Evolutionary conservation across 2,329 filamentous ascomycete species (phyloP).

Genomic region (Colletotrichum noveboracense): DNA sequence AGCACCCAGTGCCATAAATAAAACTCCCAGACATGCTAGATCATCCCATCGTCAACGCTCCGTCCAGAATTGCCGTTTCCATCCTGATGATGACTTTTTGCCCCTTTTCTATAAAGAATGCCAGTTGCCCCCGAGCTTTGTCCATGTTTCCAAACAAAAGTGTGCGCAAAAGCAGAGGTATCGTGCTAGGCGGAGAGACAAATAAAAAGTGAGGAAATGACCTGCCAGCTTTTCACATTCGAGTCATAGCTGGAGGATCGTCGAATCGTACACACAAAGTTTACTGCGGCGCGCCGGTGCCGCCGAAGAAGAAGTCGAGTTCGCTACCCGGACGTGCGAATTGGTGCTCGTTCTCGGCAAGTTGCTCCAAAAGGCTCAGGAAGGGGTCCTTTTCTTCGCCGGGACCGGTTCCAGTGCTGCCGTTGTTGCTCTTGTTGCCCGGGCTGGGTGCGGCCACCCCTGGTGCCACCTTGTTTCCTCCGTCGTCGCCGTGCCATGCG

Average conservation of each 20-base stretch:
- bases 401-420: constrained; percentile 51
- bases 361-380: constrained; percentile 77
- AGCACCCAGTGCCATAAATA: neutral
- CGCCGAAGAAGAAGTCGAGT: constrained; percentile 75
- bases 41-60: constrained; percentile 12
- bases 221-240: neutral
- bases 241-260: neutral
- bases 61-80: neutral
- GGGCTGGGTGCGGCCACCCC: constrained; percentile 38
- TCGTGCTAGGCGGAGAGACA: neutral
- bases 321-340: constrained; percentile 69
- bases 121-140: neutral
- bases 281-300: constrained; percentile 23
- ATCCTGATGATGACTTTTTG: neutral
- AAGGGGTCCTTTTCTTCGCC: constrained; percentile 81
- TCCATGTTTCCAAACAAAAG: neutral
- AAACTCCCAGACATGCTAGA: constrained; percentile 15
- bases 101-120: neutral
- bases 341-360: constrained; percentile 78
- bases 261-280: neutral
- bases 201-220: neutral
- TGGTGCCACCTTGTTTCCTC: constrained; percentile 17
- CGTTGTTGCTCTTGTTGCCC: constrained; percentile 49
- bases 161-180: neutral
- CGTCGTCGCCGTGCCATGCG: constrained; percentile 52